Evolutionary conservation across 2,329 filamentous ascomycete genomes (phyloP).

Genomic region (Nemania bipapillata): DNA sequence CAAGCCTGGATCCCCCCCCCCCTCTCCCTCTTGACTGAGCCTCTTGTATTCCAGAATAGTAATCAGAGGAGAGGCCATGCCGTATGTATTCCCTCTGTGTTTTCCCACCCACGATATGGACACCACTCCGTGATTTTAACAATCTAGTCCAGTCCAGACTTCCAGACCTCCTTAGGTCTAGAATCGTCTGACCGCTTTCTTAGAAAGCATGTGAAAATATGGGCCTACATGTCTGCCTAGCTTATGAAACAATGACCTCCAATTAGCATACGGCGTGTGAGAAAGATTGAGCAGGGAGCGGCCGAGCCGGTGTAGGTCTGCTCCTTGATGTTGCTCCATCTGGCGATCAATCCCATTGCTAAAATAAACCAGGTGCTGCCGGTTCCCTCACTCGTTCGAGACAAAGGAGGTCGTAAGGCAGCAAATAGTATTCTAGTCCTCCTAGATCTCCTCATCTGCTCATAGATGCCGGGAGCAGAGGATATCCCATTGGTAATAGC

Average conservation of each 20-base stretch:
- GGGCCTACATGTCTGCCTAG: constrained; percentile 21
- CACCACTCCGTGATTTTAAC: constrained; percentile 20
- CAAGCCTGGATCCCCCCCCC: constrained; percentile 8
- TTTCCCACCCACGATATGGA: constrained; percentile 1
- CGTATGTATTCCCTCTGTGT: neutral
- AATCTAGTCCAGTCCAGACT: constrained; percentile 18
- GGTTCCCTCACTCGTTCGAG: neutral
- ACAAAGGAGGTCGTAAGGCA: constrained; percentile 6
- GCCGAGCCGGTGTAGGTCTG: constrained; percentile 3
- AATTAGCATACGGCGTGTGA: constrained; percentile 9
- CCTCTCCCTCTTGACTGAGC: neutral
- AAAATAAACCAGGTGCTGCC: constrained; percentile 14
- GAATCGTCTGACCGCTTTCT: constrained; percentile 13
- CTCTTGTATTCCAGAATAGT: constrained; percentile 10
- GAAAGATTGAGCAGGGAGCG: constrained; percentile 5
- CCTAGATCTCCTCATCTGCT: constrained; percentile 9
- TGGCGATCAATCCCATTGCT: constrained; percentile 9
- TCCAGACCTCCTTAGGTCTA: constrained; percentile 26
- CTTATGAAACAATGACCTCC: constrained; percentile 30
- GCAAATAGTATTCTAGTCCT: constrained; percentile 24
- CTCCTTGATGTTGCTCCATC: constrained; percentile 11
- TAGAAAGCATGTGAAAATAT: constrained; percentile 26
- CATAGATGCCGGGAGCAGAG: constrained; percentile 13
- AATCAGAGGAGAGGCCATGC: constrained; percentile 2
- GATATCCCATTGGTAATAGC: constrained; percentile 29